phyloP scores from a whole-genome alignment of 345 rosid genomes.

The Ricinus communis region DNA sequence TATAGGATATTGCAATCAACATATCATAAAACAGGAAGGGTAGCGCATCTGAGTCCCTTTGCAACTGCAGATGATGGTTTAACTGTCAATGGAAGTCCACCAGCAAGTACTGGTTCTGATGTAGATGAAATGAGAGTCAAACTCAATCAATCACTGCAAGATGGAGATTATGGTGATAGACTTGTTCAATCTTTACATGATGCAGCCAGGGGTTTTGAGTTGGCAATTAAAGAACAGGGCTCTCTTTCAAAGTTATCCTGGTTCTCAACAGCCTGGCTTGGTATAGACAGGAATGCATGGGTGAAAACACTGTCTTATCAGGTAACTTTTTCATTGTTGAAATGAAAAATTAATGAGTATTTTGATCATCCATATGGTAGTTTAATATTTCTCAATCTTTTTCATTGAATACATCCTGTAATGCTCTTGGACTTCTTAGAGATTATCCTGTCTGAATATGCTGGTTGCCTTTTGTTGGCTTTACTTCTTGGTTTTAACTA shows the following conservation, averaged over 20 bases:
- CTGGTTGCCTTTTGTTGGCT: neutral
- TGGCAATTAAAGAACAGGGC: conserved; percentile 61
- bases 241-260: conserved; percentile 59
- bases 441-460: neutral
- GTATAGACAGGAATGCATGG: conserved; percentile 82
- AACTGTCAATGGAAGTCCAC: conserved; percentile 61
- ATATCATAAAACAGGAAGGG: conserved; percentile 42
- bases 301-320: conserved; percentile 86
- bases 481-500: neutral
- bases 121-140: conserved; percentile 74
- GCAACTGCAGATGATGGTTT: conserved; percentile 80
- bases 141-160: conserved; percentile 64
- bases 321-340: conserved; percentile 41
- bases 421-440: neutral
- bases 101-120: conserved; percentile 43
- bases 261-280: conserved; percentile 90
- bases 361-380: neutral
- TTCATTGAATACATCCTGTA: neutral
- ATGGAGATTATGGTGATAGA: conserved; percentile 63
- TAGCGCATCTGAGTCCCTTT: conserved; percentile 31
- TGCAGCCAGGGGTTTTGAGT: conserved; percentile 81
- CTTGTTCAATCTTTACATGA: conserved; percentile 85
- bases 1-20: conserved; percentile 27
- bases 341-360: conserved; percentile 2
- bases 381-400: conserved; percentile 3